These are phyloP conservation scores for Pelargonium cotyledonis DNA, from an alignment of 441 rosid genomes.

Conservation along the genomic window DNA sequence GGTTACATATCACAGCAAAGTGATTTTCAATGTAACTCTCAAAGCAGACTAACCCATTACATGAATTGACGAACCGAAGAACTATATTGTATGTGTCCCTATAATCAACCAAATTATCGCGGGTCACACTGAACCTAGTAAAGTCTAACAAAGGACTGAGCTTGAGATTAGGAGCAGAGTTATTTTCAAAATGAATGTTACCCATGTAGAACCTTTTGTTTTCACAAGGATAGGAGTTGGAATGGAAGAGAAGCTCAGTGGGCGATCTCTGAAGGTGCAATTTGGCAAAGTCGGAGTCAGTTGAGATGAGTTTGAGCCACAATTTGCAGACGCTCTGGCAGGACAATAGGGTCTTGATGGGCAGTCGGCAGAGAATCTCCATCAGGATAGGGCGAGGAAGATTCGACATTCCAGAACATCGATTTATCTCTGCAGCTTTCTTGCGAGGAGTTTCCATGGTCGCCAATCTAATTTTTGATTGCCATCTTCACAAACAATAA, in stretches of 20 bases:
- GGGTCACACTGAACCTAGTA: not conserved
- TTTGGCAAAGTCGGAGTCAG: not conserved
- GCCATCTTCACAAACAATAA: too few relatives aligned
- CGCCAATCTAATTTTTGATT: too few relatives aligned
- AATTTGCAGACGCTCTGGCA: not conserved
- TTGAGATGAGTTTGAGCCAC: not conserved
- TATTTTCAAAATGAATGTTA: not conserved
- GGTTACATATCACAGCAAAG: not conserved
- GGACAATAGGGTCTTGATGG: not conserved
- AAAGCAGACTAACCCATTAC: not conserved
- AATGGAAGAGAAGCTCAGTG: not conserved
- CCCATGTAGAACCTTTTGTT: not conserved
- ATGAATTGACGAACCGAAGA: not conserved
- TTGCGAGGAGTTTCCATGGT: too few relatives aligned
- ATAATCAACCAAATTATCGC: not conserved
- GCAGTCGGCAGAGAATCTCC: slow-evolving; percentile 1
- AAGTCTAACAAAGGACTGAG: not conserved
- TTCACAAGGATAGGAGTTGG: not conserved
- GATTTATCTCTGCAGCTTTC: too few relatives aligned
- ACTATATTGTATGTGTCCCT: too few relatives aligned
- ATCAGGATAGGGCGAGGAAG: not conserved
- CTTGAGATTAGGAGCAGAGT: not conserved
- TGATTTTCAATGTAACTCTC: too few relatives aligned
- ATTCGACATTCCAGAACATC: not conserved
- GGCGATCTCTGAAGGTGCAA: not conserved